A percentile compares a stretch with the other conserved stretches of the same genome.
phyloP scores from a whole-genome alignment of 495 filamentous ascomycete genomes.

The Aspergillus homomorphus region DNA sequence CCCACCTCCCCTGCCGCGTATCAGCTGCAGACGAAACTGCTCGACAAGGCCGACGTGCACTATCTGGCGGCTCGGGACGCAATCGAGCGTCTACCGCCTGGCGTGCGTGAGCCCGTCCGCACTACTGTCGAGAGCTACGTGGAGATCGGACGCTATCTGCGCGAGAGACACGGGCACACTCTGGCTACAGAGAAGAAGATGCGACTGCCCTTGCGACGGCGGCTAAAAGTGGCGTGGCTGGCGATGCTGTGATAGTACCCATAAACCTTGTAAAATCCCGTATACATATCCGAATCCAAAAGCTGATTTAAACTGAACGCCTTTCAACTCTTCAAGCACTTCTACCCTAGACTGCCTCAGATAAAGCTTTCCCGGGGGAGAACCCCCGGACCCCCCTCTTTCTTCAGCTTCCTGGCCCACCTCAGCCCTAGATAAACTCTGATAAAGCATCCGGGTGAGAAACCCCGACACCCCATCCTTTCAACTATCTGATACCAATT shows the following conservation, averaged over 20 bases:
- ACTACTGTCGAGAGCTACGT: slow-evolving; percentile 72
- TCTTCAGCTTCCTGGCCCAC: no score
- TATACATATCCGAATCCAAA: no score
- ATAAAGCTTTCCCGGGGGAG: no score
- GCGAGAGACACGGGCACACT: neutral
- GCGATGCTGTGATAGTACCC: neutral
- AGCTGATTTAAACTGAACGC: no score
- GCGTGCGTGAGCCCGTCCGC: slow-evolving; percentile 56
- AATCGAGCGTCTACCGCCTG: slow-evolving; percentile 54
- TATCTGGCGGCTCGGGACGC: slow-evolving; percentile 47
- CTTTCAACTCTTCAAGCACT: no score
- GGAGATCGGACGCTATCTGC: slow-evolving; percentile 53
- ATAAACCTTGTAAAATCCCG: no score
- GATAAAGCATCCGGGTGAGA: no score
- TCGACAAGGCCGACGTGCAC: slow-evolving; percentile 53
- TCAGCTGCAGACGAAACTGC: slow-evolving; percentile 45
- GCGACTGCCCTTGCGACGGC: neutral
- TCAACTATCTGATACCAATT: no score
- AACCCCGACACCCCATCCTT: no score
- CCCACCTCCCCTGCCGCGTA: slow-evolving; percentile 40
- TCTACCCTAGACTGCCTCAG: no score
- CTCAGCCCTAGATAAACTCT: no score
- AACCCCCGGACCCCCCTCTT: no score
- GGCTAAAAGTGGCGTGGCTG: neutral
- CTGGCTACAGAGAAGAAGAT: neutral